Base-by-base conservation (phyloP, 192 early-diverging fungal species). In the Backusella macrospora region DNA sequence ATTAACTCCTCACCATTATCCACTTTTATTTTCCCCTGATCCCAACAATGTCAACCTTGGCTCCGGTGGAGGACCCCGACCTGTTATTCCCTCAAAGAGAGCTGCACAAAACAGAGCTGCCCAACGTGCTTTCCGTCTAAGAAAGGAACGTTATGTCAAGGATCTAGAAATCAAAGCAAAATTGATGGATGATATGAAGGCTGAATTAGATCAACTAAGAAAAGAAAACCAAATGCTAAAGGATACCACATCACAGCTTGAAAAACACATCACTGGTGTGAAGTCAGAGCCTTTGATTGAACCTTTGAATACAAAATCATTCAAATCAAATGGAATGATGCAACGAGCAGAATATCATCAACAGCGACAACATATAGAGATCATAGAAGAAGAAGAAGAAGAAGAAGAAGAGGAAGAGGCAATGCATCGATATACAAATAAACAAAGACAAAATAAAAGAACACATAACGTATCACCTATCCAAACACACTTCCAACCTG, bases 61-160 rank as follows among this genome's bases (percentile, higher is more conserved):
- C 0, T 2, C 7, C n/a, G 49, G 49, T 52, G 16, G n/a, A 18
- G 49, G 49, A 52, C 49, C 49, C 21, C 16, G 65, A 40, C 38
- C 65, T 34, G 67, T 68, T n/a, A 77, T 77, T 42, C 76, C 87
- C 12, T 83, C 86, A 37, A 95, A 94, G 77, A 88, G 95, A 73
- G 93, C 94, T 5, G 92, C 90, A 10, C 95, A 96, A 79, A 96
- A 96, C 78, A 87, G 95, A 16, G 93, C 93, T 6, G 95, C 95
- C 6, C 95, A 96, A 80, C 87, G 93, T 1, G 94, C 95, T 2
- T 96, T 96, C 79, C 90, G 95, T 46, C 90, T 95, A 81, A 90
- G 95, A 38, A 90, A 91, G 62, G 90, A 94, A 69, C 86, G 86
- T 68, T 94, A 96, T 75, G 88, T 95, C 37, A 88, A 90, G 72